Evolutionary conservation across 805 yeast genomes (phyloP).

Genomic region (Nakazawaea pomicola): DNA sequence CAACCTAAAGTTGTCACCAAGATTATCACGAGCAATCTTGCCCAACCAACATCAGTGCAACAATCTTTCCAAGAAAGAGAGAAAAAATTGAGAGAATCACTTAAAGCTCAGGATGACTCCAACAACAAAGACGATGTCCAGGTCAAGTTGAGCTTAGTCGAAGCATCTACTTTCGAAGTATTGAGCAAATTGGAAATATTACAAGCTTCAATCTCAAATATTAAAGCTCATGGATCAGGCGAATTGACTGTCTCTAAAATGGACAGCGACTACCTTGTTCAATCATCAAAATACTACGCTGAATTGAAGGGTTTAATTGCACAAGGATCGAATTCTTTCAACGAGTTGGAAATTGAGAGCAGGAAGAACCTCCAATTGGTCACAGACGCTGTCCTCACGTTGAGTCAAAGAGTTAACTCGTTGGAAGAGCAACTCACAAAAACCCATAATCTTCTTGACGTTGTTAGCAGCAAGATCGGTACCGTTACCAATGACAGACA

Average conservation of each 20-base stretch:
- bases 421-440: constrained; percentile 9
- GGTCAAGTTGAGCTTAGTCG: constrained; percentile 4
- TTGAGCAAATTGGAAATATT: constrained; percentile 9
- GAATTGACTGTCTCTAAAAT: constrained; percentile 17
- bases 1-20: constrained; percentile 43
- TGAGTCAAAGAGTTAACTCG: constrained; percentile 2
- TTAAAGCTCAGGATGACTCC: background rate
- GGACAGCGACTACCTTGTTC: constrained; percentile 33
- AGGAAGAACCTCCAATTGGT: background rate
- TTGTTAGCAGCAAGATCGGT: constrained; percentile 6
- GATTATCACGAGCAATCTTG: constrained; percentile 18
- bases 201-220: background rate
- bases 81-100: constrained; percentile 16
- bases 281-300: constrained; percentile 24
- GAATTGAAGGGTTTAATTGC: constrained; percentile 16
- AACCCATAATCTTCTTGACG: background rate
- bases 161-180: constrained; percentile 5
- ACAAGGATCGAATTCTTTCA: constrained; percentile 1
- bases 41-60: constrained; percentile 3
- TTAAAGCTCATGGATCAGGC: background rate
- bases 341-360: background rate
- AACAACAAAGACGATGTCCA: background rate
- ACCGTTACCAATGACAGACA: constrained; percentile 7
- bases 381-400: background rate
- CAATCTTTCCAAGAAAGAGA: constrained; percentile 17